A percentile compares a stretch with the other conserved stretches of the same genome.
Evolutionary conservation across 768 basidiomycete species (phyloP).

Genomic region (Lactarius sanguifluus): DNA sequence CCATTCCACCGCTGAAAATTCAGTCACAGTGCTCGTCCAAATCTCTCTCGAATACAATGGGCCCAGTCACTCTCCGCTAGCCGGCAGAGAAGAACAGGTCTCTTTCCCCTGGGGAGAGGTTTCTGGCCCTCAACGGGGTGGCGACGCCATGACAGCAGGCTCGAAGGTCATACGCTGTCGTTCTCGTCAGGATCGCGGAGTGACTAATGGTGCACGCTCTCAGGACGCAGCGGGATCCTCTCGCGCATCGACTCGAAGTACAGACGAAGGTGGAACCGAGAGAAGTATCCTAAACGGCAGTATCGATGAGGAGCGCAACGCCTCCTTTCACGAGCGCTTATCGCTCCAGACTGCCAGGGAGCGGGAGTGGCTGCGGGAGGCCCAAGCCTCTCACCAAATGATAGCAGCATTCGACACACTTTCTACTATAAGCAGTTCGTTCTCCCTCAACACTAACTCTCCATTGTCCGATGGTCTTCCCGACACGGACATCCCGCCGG

Average conservation of each 20-base stretch:
- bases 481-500: slow-evolving; percentile 1
- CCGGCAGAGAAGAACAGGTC: slow-evolving; percentile 73
- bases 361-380: slow-evolving; percentile 16
- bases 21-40: slow-evolving; percentile 65
- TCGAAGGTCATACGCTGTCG: slow-evolving; percentile 53
- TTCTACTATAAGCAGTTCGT: slow-evolving; percentile 17
- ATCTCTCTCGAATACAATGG: slow-evolving; percentile 89
- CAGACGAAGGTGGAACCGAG: not conserved
- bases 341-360: slow-evolving; percentile 1
- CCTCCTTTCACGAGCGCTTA: slow-evolving; percentile 1
- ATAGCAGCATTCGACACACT: slow-evolving; percentile 1
- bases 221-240: not conserved
- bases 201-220: slow-evolving; percentile 10
- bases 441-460: slow-evolving; percentile 24
- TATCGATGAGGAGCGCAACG: not conserved
- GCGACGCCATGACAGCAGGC: slow-evolving; percentile 74
- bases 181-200: slow-evolving; percentile 5
- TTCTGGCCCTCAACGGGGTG: slow-evolving; percentile 51
- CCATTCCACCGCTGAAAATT: slow-evolving; percentile 68
- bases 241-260: not conserved
- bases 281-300: not conserved
- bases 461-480: slow-evolving; percentile 15
- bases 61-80: slow-evolving; percentile 76
- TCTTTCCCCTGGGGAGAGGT: slow-evolving; percentile 51
- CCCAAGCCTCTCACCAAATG: not conserved